These are phyloP conservation scores for Bipolaris cookei DNA, from an alignment of 2,329 filamentous ascomycete genomes.

Conservation along the genomic window DNA sequence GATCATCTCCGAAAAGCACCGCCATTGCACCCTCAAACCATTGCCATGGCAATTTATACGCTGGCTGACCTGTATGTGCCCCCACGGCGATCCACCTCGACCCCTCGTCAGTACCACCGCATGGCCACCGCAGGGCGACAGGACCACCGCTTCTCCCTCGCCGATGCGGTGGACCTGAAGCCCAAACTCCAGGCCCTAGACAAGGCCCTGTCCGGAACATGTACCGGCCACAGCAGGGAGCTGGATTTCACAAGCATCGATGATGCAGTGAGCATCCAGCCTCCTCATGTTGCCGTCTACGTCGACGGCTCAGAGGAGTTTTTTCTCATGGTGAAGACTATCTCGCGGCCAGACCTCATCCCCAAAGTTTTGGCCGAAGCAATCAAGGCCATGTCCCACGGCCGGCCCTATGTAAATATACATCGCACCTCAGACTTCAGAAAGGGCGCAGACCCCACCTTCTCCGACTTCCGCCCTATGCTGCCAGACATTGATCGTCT, in stretches of 20 bases:
- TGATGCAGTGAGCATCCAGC: conserved; percentile 11
- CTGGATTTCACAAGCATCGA: conserved; percentile 7
- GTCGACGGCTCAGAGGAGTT: conserved; percentile 28
- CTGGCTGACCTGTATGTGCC: conserved; percentile 4
- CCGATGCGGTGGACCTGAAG: conserved; percentile 27
- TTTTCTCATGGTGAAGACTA: conserved; percentile 21
- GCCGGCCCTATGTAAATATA: conserved; percentile 24
- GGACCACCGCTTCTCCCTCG: conserved; percentile 21
- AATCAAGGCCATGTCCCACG: conserved; percentile 22
- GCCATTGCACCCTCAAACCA: neutral
- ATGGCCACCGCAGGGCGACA: conserved; percentile 7
- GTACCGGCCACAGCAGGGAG: conserved; percentile 3
- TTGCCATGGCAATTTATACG: conserved; percentile 15
- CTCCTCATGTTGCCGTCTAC: conserved; percentile 21
- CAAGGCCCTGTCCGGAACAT: conserved; percentile 10
- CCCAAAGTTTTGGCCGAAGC: conserved; percentile 28
- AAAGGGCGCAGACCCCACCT: conserved; percentile 26
- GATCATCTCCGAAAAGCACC: neutral
- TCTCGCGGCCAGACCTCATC: conserved; percentile 29
- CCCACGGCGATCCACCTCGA: conserved; percentile 11
- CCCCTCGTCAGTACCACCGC: conserved; percentile 13
- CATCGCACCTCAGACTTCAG: conserved; percentile 15
- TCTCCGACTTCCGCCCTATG: conserved; percentile 28
- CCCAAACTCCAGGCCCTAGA: conserved; percentile 30
- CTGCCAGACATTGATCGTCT: conserved; percentile 26